Evolutionary conservation across 2,329 filamentous ascomycete genomes (phyloP).

Genomic region (Uncinocarpus reesii): DNA sequence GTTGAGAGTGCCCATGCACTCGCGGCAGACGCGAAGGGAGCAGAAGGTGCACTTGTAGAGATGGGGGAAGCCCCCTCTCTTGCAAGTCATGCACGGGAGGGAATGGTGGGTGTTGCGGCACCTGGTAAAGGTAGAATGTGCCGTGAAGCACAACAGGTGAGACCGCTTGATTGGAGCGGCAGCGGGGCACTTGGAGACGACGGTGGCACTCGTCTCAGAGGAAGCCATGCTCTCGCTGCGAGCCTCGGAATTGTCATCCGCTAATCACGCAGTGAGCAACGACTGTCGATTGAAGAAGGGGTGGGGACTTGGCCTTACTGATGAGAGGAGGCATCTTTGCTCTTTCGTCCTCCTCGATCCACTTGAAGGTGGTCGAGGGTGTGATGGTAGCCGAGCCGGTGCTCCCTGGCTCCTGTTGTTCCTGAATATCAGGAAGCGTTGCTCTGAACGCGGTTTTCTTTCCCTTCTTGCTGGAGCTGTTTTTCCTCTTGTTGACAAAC

Average conservation of each 20-base stretch:
- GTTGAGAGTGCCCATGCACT: constrained; percentile 28
- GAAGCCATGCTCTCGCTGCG: neutral
- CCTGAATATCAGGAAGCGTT: constrained; percentile 3
- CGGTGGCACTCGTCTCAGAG: neutral
- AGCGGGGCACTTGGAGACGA: constrained; percentile 17
- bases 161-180: constrained; percentile 28
- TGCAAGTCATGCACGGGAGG: constrained; percentile 37
- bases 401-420: neutral
- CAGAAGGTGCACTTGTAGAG: constrained; percentile 36
- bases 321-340: neutral
- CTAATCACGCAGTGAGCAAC: neutral
- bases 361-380: neutral
- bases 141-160: constrained; percentile 34
- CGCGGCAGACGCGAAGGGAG: constrained; percentile 32
- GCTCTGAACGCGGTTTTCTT: neutral
- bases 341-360: neutral
- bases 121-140: constrained; percentile 29
- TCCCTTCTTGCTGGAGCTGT: neutral
- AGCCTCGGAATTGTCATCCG: neutral
- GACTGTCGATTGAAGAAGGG: neutral
- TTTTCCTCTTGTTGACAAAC: neutral
- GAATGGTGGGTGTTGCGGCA: constrained; percentile 33
- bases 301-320: neutral
- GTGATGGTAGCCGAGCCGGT: neutral
- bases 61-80: constrained; percentile 30